Percentiles rank a stretch among this genome's conserved stretches.
Evolutionary conservation across 2,329 filamentous ascomycete genomes (phyloP).

Genomic region (Neonectria neomacrospora): DNA sequence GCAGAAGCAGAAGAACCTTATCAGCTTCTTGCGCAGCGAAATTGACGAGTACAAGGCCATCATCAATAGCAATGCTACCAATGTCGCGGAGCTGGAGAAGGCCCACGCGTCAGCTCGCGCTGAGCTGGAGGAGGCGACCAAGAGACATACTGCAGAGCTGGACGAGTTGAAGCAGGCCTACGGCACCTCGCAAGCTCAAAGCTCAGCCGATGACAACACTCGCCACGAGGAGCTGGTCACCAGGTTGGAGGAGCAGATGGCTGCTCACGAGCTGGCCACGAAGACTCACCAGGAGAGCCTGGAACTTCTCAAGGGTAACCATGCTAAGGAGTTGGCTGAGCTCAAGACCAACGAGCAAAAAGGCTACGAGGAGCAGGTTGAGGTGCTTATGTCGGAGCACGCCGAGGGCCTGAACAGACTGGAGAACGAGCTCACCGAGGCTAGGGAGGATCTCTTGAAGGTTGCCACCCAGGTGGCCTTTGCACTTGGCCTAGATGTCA

Average conservation of each 20-base stretch:
- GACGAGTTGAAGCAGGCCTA: slow-evolving; percentile 72
- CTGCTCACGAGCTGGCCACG: slow-evolving; percentile 68
- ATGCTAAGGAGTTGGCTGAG: slow-evolving; percentile 62
- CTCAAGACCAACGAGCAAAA: slow-evolving; percentile 62
- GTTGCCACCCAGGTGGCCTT: slow-evolving; percentile 72
- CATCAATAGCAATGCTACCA: slow-evolving; percentile 74
- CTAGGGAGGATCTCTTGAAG: slow-evolving; percentile 73
- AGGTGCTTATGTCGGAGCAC: slow-evolving; percentile 69
- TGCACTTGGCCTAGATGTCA: slow-evolving; percentile 70
- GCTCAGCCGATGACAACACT: slow-evolving; percentile 59
- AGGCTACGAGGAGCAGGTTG: slow-evolving; percentile 67
- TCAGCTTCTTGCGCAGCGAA: slow-evolving; percentile 74
- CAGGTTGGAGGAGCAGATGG: slow-evolving; percentile 68
- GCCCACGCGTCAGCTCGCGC: slow-evolving; percentile 73
- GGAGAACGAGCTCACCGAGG: slow-evolving; percentile 71
- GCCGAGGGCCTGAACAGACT: slow-evolving; percentile 66
- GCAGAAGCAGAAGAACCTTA: slow-evolving; percentile 67
- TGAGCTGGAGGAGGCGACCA: slow-evolving; percentile 40
- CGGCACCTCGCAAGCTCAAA: slow-evolving; percentile 64
- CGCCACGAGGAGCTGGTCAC: slow-evolving; percentile 60
- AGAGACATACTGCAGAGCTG: slow-evolving; percentile 63
- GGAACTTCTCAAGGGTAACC: slow-evolving; percentile 59
- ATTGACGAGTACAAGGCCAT: slow-evolving; percentile 84
- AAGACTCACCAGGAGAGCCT: slow-evolving; percentile 65
- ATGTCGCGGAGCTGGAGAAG: slow-evolving; percentile 79